phyloP scores from a whole-genome alignment of 2,329 filamentous ascomycete species.

The Cryphonectria nitschkei region DNA sequence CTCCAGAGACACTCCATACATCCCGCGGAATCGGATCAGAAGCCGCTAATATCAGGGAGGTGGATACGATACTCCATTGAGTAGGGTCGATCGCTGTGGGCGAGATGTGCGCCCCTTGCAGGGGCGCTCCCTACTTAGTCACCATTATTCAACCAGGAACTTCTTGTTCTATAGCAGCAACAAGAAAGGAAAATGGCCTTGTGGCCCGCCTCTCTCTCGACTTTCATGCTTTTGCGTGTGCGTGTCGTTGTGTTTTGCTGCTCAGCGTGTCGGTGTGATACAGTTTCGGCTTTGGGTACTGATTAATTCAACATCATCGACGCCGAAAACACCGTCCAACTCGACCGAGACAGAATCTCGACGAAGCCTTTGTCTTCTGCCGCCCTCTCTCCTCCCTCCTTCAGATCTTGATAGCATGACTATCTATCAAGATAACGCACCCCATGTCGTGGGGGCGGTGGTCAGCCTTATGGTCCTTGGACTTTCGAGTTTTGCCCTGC shows the following conservation, averaged over 20 bases:
- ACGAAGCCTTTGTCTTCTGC: neutral
- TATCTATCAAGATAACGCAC: constrained; percentile 25
- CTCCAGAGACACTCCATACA: neutral
- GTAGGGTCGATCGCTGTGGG: constrained; percentile 17
- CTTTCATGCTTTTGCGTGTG: neutral
- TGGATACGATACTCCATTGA: constrained; percentile 11
- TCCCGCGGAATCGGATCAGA: neutral
- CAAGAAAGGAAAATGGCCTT: neutral
- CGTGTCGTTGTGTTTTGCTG: neutral
- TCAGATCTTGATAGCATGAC: constrained; percentile 13
- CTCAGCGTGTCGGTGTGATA: neutral
- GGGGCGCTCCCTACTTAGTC: neutral
- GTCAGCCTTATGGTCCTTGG: constrained; percentile 18
- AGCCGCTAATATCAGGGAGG: constrained; percentile 2
- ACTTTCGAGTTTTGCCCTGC: constrained; percentile 17
- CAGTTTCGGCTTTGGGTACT: neutral
- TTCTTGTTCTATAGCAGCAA: neutral
- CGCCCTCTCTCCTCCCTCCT: neutral
- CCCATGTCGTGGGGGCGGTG: constrained; percentile 20
- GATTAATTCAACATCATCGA: no score
- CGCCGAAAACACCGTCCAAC: neutral
- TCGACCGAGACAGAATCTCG: neutral
- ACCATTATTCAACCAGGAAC: neutral
- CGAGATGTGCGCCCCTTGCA: constrained; percentile 14
- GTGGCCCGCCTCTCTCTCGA: neutral